Base-by-base conservation (phyloP, 768 basidiomycete genomes). In the Agrocybe pediades region DNA sequence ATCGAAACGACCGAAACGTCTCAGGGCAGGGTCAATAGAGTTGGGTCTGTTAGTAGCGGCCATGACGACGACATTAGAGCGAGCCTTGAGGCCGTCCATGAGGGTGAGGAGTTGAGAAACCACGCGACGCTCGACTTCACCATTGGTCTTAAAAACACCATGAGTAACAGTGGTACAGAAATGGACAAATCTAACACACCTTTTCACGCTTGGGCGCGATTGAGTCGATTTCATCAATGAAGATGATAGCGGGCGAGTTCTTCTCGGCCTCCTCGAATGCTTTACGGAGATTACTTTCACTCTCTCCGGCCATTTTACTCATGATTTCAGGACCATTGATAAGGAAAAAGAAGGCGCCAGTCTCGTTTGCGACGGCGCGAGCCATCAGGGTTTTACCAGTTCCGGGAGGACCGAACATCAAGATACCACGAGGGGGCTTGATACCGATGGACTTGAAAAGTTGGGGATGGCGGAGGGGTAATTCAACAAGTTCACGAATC, bases 361-460 rank as follows among this genome's bases (percentile, higher is more conserved):
- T 99, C 74, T 99, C 97, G 70, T 99, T 99, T 59, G 97, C 97
- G 43, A 99, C 97, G 6, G 97, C 97, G 62, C 97, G 88, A 47
- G 97, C 97, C 96, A 99, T 99, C 61, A 99, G 84, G 6, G 97
- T 98, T 78, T 98, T 99, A 81, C 97, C 97, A 19, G 96, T 98
- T 80, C 97, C 97, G 27, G 96, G 96, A 59, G 96, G 96, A 51
- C 96, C 96, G 67, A 84, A 99, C 93, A 99, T 90, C 61, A 99
- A 87, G 65, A 99, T 95, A 82, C 96, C 96, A 62, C 96, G 89
- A 20, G 96, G 96, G 26, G 97, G 97, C 73, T 98, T 99, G 84
- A 99, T 99, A 85, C 97, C 97, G 68, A 99, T 99, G 21, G 95
- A 95, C 71, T 99, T 99, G 88, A 98, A 99, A 13, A 99, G 84